Percentiles rank a stretch among this genome's conserved stretches.
phyloP scores from a whole-genome alignment of 1,284 basidiomycete genomes.

The Bondarzewia mesenterica region DNA sequence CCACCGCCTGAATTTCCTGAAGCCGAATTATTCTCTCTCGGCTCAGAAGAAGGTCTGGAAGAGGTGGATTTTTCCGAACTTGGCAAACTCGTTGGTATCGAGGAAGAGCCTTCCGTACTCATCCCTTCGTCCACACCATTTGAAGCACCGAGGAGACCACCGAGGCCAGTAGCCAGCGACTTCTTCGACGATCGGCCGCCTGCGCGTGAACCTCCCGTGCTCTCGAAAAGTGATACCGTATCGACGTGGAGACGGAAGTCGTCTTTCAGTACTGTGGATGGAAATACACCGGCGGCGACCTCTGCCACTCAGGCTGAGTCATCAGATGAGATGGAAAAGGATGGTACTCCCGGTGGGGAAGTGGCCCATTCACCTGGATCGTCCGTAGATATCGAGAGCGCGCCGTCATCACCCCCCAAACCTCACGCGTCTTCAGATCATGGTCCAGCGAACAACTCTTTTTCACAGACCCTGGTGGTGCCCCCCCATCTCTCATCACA shows the following conservation, averaged over 20 bases:
- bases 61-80: conserved; percentile 73
- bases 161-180: conserved; percentile 54
- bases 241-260: conserved; percentile 39
- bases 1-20: conserved; percentile 35
- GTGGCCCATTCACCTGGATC: no score
- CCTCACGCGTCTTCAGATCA: not conserved
- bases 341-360: no score
- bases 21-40: conserved; percentile 37
- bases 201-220: conserved; percentile 9
- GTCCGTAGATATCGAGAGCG: not conserved
- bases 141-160: conserved; percentile 10
- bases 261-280: conserved; percentile 6
- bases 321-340: no score
- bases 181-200: conserved; percentile 49
- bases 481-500: conserved; percentile 10
- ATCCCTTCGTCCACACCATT: conserved; percentile 9
- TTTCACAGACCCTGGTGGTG: conserved; percentile 5
- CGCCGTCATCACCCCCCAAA: conserved; percentile 2
- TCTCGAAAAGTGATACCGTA: conserved; percentile 23
- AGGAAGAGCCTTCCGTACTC: conserved; percentile 16
- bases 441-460: conserved; percentile 2
- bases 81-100: conserved; percentile 51
- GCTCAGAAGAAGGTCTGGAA: conserved; percentile 55
- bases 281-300: conserved; percentile 2
- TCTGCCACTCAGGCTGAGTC: not conserved